These are phyloP conservation scores for Grosmannia serpens DNA, from an alignment of 2,329 filamentous ascomycete genomes.

Conservation along the genomic window DNA sequence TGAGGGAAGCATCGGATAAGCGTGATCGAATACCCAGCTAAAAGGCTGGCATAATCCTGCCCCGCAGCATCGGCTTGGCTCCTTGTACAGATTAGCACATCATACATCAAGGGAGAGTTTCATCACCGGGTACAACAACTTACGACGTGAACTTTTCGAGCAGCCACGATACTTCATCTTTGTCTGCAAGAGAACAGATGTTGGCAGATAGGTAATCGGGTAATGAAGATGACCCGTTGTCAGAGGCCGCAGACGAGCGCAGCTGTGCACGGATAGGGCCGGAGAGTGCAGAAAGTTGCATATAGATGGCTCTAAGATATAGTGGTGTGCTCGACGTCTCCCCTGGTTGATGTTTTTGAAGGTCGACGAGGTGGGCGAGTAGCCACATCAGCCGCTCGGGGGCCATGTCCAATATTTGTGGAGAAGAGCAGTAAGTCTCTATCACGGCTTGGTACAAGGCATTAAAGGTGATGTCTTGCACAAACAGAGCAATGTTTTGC, in stretches of 20 bases:
- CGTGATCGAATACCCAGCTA: constrained; percentile 80
- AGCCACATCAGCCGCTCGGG: constrained; percentile 47
- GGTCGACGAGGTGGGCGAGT: constrained; percentile 53
- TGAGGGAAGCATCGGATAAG: constrained; percentile 75
- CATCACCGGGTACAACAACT: constrained; percentile 9
- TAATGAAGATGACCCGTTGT: constrained; percentile 18
- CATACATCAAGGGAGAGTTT: neutral
- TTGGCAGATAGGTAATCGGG: constrained; percentile 52
- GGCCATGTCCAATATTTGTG: constrained; percentile 14
- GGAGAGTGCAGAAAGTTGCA: constrained; percentile 40
- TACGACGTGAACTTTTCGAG: constrained; percentile 32
- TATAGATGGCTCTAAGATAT: constrained; percentile 40
- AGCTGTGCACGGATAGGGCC: constrained; percentile 37
- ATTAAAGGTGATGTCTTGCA: constrained; percentile 25
- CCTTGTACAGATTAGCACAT: neutral
- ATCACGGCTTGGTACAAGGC: constrained; percentile 31
- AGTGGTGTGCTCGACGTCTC: constrained; percentile 23
- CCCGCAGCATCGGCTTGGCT: constrained; percentile 3
- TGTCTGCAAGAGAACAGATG: constrained; percentile 60
- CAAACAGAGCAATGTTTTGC: constrained; percentile 23
- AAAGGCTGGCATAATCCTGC: constrained; percentile 51
- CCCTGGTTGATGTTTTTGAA: constrained; percentile 30
- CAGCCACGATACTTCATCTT: constrained; percentile 58
- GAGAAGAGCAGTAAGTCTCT: constrained; percentile 19
- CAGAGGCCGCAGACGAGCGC: constrained; percentile 13